Conservation (phyloP, 306 rosid genomes). For the Ammopiptanthus mongolicus region DNA sequence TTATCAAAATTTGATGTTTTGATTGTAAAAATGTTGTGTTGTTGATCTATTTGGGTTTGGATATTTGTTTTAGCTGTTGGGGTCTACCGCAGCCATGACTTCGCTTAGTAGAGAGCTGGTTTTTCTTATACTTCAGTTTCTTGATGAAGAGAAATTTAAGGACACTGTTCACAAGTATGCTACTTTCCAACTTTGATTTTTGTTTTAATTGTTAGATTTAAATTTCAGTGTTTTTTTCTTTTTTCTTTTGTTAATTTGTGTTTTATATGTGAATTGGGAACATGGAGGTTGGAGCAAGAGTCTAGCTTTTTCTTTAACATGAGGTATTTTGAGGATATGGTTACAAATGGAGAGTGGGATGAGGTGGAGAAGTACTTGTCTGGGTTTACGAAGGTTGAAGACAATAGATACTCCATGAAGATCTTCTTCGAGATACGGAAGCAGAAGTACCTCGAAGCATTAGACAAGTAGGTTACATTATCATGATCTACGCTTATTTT, state of each 20-base stretch:
- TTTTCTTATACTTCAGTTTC: conserved; percentile 98
- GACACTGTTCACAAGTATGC: conserved; percentile 91
- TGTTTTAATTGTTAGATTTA: too few relatives aligned
- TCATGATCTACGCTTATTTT: background rate
- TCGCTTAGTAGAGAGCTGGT: conserved; percentile 99
- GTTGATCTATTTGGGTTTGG: conserved; percentile 58
- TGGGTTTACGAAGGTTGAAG: conserved; percentile 98
- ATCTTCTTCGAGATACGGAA: conserved; percentile 96
- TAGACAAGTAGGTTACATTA: conserved; percentile 84
- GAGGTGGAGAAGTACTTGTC: conserved; percentile 97
- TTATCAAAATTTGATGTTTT: conserved; percentile 38
- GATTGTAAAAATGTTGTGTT: conserved; percentile 34
- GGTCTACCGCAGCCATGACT: conserved; percentile 63
- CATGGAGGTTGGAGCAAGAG: conserved; percentile 96
- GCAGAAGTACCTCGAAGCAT: conserved; percentile 97
- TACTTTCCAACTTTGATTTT: background rate
- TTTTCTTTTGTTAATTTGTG: conserved; percentile 7
- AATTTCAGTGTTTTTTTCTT: too few relatives aligned
- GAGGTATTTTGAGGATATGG: conserved; percentile 98
- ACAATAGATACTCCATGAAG: conserved; percentile 97
- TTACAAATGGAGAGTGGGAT: conserved; percentile 96
- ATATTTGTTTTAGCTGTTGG: conserved; percentile 33
- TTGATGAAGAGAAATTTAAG: conserved; percentile 97
- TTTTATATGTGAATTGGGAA: conserved; percentile 29
- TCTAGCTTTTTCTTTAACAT: conserved; percentile 94